Evolutionary conservation across 2,329 filamentous ascomycete species (phyloP), one percentile per base, ranked within the genome.

Genomic region (Fusarium subglutinans): DNA sequence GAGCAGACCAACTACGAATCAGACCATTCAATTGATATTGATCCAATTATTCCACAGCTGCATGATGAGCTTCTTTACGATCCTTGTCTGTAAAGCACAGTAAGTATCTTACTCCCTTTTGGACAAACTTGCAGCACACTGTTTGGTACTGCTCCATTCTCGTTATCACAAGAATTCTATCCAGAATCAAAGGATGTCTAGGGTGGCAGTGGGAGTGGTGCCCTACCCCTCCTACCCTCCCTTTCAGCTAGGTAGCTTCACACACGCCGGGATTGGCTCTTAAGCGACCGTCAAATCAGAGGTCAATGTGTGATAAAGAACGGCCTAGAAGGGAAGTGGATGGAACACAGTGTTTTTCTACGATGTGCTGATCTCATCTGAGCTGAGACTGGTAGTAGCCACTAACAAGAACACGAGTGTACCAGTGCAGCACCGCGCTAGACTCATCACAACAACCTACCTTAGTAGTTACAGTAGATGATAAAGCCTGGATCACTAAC

Each of bases 241-340:
- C 33, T 35, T 37, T 58, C 33, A 54, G 50, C 64, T 64, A 30
- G 24, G 44, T 58, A 66, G 51, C 54, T 63, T 60, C 55, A 40
- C 54, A 62, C 47, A 40, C 33, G 22, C 24, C 33, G 8, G 59
- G 40, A 62, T 58, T 43, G 60, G 51, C 43, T 51, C 37, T n/a
- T 44, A 53, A 73, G 38, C 58, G 30, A 43, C n/a, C 17, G 20
- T 28, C 70, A 15, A 72, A 71, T 71, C 67, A 71, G 41, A 62
- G 15, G 35, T 11, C 41, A 40, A 35, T 14, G 10, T 51, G 35
- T 41, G 48, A 63, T 61, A 57, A 24, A 58, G 63, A 63, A 50
- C 55, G 33, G 33, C 71, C 63, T 50, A 72, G 71, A 73, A 72
- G 45, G 51, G 71, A 68, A 72, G 41, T 69, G 69, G 35, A 59